Evolutionary conservation across 257 asterid species (phyloP).

Genomic region (Vinca minor): DNA sequence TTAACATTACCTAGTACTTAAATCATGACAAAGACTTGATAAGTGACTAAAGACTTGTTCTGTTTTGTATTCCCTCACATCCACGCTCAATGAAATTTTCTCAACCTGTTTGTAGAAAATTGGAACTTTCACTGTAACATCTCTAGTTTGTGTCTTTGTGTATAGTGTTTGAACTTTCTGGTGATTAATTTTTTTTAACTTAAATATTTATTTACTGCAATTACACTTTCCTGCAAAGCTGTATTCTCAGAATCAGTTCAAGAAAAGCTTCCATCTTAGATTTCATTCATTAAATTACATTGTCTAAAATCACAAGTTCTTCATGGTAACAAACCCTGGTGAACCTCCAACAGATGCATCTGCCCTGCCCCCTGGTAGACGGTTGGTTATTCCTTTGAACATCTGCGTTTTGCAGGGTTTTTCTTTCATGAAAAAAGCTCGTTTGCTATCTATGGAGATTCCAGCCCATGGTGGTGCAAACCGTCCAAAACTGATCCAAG

Average conservation of each 20-base stretch:
- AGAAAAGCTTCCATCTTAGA: neutral
- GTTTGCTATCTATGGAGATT: slow-evolving; percentile 92
- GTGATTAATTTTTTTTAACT: too few relatives aligned
- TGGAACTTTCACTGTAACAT: neutral
- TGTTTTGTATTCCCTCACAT: neutral
- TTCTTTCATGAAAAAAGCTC: slow-evolving; percentile 86
- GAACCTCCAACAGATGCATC: slow-evolving; percentile 34
- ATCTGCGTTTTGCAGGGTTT: slow-evolving; percentile 79
- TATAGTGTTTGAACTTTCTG: neutral
- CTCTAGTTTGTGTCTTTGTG: too few relatives aligned
- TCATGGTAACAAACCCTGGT: slow-evolving; percentile 28
- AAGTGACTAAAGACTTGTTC: neutral
- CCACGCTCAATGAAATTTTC: neutral
- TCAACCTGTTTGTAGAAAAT: neutral
- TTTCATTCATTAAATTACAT: neutral
- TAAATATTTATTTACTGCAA: neutral
- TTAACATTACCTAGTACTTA: too few relatives aligned
- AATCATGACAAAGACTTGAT: neutral
- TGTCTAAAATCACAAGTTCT: slow-evolving; percentile 12
- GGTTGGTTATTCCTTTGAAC: slow-evolving; percentile 74
- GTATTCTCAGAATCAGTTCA: neutral
- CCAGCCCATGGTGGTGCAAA: slow-evolving; percentile 83
- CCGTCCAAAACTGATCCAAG: slow-evolving; percentile 33
- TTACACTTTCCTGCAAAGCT: neutral
- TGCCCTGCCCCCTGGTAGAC: slow-evolving; percentile 82